These are phyloP conservation scores for Daedalea quercina DNA, from an alignment of 768 basidiomycete species.

Conservation along the genomic window DNA sequence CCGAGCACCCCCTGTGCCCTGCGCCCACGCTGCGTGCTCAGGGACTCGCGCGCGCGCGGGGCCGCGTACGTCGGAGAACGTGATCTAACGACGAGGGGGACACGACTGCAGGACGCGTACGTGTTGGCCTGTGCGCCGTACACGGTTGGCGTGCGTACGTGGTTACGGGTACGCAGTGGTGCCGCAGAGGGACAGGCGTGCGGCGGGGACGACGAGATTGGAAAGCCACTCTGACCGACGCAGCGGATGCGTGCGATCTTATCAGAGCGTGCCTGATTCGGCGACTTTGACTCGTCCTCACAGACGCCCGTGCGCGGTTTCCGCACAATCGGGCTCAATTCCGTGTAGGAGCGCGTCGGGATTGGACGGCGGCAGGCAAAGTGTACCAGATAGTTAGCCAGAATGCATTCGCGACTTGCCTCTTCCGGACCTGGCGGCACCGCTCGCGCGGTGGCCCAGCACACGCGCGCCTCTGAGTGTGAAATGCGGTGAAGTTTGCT, in stretches of 20 bases:
- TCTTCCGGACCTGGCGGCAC: neutral
- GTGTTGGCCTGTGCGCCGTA: neutral
- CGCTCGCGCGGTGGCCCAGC: neutral
- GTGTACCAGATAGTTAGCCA: neutral
- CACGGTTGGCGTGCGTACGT: neutral
- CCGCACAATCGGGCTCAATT: neutral
- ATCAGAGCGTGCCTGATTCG: neutral
- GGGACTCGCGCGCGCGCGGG: neutral
- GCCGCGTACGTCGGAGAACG: neutral
- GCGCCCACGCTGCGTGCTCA: neutral
- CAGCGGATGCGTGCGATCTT: neutral
- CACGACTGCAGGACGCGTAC: neutral
- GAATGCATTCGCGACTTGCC: neutral
- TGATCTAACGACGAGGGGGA: neutral
- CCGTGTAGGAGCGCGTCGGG: neutral
- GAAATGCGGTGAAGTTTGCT: constrained; percentile 19
- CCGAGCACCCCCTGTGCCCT: neutral
- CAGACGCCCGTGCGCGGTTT: neutral
- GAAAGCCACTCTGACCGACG: too few species aligned
- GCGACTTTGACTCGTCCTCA: neutral
- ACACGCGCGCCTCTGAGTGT: constrained; percentile 23
- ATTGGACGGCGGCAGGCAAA: neutral
- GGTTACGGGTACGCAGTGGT: neutral
- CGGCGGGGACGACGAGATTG: too few species aligned
- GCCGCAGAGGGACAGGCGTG: too few species aligned